phyloP scores from a whole-genome alignment of 441 rosid genomes.

The Raphanus hybrid region DNA sequence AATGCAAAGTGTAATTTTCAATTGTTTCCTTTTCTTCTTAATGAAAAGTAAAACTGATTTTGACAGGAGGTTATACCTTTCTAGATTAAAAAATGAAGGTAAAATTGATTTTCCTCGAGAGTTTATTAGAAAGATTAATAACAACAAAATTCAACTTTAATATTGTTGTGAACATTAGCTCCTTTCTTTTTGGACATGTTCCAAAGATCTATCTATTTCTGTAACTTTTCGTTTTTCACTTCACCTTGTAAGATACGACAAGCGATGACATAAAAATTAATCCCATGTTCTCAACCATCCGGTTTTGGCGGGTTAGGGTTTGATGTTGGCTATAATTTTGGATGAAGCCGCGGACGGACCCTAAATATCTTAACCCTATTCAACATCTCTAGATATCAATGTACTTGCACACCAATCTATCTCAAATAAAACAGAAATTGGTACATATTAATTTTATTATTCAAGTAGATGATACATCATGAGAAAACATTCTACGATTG shows the following conservation, averaged over 20 bases:
- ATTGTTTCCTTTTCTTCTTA: background rate
- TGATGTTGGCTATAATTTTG: background rate
- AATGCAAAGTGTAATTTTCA: too few species aligned
- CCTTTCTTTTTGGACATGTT: background rate
- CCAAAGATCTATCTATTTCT: background rate
- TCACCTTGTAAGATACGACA: background rate
- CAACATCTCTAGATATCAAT: background rate
- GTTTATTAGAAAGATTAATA: background rate
- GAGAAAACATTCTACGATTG: constrained; percentile 27
- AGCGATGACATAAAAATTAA: background rate
- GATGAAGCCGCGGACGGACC: too few species aligned
- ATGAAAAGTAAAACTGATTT: background rate
- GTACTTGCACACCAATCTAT: background rate
- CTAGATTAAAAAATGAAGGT: background rate
- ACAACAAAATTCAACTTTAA: too few species aligned
- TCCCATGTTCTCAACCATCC: background rate
- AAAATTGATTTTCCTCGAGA: background rate
- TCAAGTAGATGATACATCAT: background rate
- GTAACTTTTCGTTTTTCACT: background rate
- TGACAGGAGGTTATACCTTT: background rate
- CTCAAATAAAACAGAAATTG: background rate
- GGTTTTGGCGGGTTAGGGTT: background rate
- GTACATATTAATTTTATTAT: background rate
- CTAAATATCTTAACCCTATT: too few species aligned
- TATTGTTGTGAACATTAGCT: background rate